These are phyloP conservation scores for Lyophyllum atratum DNA, from an alignment of 768 basidiomycete species.

Conservation along the genomic window DNA sequence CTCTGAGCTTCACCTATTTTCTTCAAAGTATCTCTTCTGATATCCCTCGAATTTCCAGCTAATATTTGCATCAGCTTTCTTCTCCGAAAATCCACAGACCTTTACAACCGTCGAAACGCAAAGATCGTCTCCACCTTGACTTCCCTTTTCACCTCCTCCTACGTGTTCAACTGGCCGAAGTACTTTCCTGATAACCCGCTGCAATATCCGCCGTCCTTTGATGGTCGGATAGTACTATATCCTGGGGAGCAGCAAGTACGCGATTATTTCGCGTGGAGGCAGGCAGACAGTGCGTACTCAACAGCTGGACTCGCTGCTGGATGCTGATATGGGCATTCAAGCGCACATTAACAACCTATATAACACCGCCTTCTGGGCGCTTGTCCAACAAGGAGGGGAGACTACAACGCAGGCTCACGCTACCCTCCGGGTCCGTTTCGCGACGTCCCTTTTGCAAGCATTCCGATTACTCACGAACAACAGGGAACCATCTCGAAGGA, in stretches of 20 bases:
- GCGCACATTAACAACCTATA: conserved; percentile 98
- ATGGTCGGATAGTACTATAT: conserved; percentile 85
- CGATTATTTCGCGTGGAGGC: conserved; percentile 96
- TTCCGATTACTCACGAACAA: neutral
- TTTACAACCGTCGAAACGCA: conserved; percentile 85
- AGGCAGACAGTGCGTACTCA: conserved; percentile 81
- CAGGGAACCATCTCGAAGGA: conserved; percentile 88
- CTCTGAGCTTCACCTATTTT: too few species aligned
- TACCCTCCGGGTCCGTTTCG: conserved; percentile 60
- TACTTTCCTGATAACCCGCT: conserved; percentile 78
- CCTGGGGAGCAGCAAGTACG: conserved; percentile 69
- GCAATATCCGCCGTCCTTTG: conserved; percentile 88
- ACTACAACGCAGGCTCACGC: conserved; percentile 81
- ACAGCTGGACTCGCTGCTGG: neutral
- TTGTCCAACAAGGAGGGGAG: conserved; percentile 82
- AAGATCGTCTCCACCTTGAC: conserved; percentile 86
- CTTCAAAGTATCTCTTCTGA: neutral
- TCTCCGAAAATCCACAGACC: conserved; percentile 66
- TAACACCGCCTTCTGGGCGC: conserved; percentile 95
- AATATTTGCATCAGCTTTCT: conserved; percentile 66
- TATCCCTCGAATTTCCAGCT: neutral
- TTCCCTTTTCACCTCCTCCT: conserved; percentile 88
- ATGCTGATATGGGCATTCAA: conserved; percentile 32
- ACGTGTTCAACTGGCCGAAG: conserved; percentile 81
- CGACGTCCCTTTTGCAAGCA: neutral